A percentile compares a stretch with the other conserved stretches of the same genome.
phyloP scores from a whole-genome alignment of 768 basidiomycete species.

The Kwoniella botswanensis region DNA sequence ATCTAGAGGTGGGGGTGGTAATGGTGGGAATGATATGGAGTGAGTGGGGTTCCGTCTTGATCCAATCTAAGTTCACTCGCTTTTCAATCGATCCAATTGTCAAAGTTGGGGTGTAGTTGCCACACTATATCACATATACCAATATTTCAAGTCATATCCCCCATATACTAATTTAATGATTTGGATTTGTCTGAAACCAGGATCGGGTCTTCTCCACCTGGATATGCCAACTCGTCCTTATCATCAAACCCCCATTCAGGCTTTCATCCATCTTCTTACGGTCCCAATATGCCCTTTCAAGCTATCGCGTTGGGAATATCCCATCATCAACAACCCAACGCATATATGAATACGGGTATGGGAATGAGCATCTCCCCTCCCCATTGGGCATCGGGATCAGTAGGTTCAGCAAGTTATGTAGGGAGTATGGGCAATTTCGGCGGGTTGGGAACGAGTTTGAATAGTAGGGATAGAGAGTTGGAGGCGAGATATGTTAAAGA shows the following conservation, averaged over 20 bases:
- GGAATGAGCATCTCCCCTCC: constrained; percentile 51
- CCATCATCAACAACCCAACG: constrained; percentile 12
- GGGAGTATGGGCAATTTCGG: constrained; percentile 42
- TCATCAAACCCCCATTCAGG: constrained; percentile 35
- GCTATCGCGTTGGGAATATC: constrained; percentile 24
- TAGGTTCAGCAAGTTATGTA: constrained; percentile 37
- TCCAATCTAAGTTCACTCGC: too few species aligned
- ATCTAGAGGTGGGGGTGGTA: constrained; percentile 13
- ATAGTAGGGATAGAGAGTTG: constrained; percentile 48
- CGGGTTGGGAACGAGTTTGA: constrained; percentile 19
- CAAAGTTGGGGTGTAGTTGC: too few species aligned
- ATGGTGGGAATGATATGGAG: constrained; percentile 10
- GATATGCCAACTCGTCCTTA: constrained; percentile 19
- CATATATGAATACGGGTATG: constrained; percentile 23
- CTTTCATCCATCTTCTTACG: constrained; percentile 31
- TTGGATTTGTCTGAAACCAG: neutral
- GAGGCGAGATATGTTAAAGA: constrained; percentile 55
- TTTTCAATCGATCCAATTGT: neutral
- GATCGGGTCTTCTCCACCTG: constrained; percentile 14
- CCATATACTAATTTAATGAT: neutral
- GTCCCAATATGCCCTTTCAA: constrained; percentile 28
- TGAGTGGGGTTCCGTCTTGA: constrained; percentile 4
- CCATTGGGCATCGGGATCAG: constrained; percentile 28
- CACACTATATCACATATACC: too few species aligned
- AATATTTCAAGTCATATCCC: too few species aligned